A percentile compares a stretch with the other conserved stretches of the same genome.
Evolutionary conservation across 305 asterid genomes (phyloP).

Genomic region (Andrographis paniculata): DNA sequence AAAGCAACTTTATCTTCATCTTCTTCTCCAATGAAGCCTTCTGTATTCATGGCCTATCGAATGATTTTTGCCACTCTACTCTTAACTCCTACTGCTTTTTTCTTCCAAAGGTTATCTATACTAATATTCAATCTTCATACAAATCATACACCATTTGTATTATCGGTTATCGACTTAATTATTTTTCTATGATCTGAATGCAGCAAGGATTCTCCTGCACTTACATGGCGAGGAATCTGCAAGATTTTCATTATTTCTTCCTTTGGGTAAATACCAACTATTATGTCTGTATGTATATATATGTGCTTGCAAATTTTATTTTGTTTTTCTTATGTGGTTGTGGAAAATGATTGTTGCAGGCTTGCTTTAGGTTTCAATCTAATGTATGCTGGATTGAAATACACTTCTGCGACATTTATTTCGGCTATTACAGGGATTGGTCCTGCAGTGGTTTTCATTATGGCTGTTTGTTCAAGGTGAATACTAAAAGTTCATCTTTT

Average conservation of each 20-base stretch:
- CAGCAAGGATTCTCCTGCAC: too few species aligned
- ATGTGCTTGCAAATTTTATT: background rate
- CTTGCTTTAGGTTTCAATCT: conserved; percentile 36
- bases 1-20: conserved; percentile 43
- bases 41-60: conserved; percentile 42
- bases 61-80: conserved; percentile 37
- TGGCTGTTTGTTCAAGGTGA: conserved; percentile 35
- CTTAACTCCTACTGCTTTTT: conserved; percentile 31
- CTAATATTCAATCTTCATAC: too few species aligned
- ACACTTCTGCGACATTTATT: conserved; percentile 46
- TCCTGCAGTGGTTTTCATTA: conserved; percentile 34
- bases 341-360: conserved; percentile 19
- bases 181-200: too few species aligned
- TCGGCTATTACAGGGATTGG: conserved; percentile 32
- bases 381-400: conserved; percentile 28
- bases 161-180: too few species aligned
- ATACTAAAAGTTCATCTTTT: background rate
- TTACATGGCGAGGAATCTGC: too few species aligned
- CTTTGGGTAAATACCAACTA: too few species aligned
- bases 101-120: too few species aligned
- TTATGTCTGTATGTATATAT: too few species aligned
- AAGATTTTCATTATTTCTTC: too few species aligned
- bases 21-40: conserved; percentile 41
- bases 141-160: too few species aligned
- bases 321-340: background rate